Base-by-base conservation (phyloP, 345 rosid genomes). In the Arabidopsis suecica region DNA sequence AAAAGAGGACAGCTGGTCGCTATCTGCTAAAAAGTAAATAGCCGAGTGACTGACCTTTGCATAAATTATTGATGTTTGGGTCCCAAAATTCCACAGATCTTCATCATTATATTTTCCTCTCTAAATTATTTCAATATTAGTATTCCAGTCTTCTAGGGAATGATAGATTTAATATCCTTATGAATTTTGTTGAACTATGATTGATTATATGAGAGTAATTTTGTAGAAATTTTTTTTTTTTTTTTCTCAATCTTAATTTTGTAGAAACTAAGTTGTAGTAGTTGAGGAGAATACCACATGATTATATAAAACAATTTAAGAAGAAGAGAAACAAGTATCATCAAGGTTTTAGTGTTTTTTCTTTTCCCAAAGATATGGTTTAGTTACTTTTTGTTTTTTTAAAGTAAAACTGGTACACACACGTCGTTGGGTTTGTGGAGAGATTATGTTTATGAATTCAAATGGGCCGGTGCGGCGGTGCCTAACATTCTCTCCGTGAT, bases 391-490 rank as follows among this genome's bases (percentile, higher is more conserved):
- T 6, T 10, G 12, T 34, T 3, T 32, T 16, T 16, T 10, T 16
- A 71, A 61, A 25, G 61, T 38, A 30, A 30, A 18, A 51, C 9
- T 67, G 30, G 16, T 18, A 16, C 33, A 34, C 33, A 34, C 75
- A 38, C 25, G 48, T 53, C 6, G 45, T 51, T 28, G 69, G 36
- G 44, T 64, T 34, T 53, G 30, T 42, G 71, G 71, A 33, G 16
- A 22, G 36, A 55, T 7, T 16, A 36, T 40, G n/a, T 72, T 28
- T 28, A 0, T 3, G n/a, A 61, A 28, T 5, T 40, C 44, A 22
- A 44, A 34, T 64, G 71, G 64, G 71, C 28, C 64, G 64, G 65
- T 40, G 32, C 16, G 50, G 50, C 67, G 67, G 65, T 73, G 77
- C 71, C 77, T 54, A 54, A 73, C 64, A 64, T 54, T 62, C 30